Conservation (phyloP, 2,329 filamentous ascomycete genomes). For the Stagonosporopsis vannaccii region DNA sequence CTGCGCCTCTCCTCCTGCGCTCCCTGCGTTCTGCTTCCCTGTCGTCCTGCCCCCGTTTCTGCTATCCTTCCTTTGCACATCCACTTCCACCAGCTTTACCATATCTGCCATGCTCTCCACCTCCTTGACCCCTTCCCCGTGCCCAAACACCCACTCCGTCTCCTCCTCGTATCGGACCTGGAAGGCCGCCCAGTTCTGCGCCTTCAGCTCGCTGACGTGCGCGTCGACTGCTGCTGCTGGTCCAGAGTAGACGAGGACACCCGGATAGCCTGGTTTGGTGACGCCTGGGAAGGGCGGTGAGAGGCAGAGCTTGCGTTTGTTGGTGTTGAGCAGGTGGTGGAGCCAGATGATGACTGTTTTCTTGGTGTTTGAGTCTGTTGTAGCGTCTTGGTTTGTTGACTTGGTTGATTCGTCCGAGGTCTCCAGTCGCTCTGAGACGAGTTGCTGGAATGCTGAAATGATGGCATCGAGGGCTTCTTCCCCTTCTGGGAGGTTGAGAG, state of each 20-base stretch:
- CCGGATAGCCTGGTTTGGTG: conserved; percentile 57
- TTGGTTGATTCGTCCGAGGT: neutral
- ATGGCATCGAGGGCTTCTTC: conserved; percentile 55
- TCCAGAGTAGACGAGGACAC: conserved; percentile 54
- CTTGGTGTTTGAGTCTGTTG: conserved; percentile 12
- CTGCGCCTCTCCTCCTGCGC: neutral
- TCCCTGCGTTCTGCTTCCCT: too few relatives aligned
- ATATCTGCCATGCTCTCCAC: conserved; percentile 56
- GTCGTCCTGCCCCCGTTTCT: neutral
- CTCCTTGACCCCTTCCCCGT: conserved; percentile 51
- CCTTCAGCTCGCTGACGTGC: conserved; percentile 53
- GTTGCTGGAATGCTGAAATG: conserved; percentile 48
- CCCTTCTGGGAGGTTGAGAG: conserved; percentile 41
- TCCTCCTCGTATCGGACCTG: conserved; percentile 53
- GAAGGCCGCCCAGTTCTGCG: conserved; percentile 56
- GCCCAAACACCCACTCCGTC: conserved; percentile 50
- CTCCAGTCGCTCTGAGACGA: conserved; percentile 22
- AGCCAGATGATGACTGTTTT: conserved; percentile 55
- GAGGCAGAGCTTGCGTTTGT: conserved; percentile 56
- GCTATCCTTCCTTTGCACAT: neutral
- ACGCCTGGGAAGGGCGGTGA: conserved; percentile 50
- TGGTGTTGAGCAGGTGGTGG: conserved; percentile 56
- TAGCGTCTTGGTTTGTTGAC: neutral
- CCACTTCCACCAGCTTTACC: conserved; percentile 46
- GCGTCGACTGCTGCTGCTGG: conserved; percentile 47